Conservation (phyloP, 768 basidiomycete species). For the Rubroboletus pulcherrimus region DNA sequence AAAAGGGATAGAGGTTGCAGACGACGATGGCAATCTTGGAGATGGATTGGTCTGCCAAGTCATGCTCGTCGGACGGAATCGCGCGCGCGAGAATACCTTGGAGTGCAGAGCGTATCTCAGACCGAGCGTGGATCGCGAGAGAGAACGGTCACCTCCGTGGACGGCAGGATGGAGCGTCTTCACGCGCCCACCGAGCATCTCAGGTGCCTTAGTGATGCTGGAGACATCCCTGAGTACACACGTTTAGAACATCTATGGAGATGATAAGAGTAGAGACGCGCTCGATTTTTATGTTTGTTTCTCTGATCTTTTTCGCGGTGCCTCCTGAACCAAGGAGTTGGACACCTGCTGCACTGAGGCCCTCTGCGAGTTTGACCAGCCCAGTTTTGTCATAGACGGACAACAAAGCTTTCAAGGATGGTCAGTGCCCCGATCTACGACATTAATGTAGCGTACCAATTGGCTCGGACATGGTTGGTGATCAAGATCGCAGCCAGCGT, state of each 20-base stretch:
- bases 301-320: conserved; percentile 96
- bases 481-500: conserved; percentile 5
- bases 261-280: conserved; percentile 39
- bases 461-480: conserved; percentile 24
- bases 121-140: background rate
- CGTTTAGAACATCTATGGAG: conserved; percentile 6
- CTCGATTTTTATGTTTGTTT: conserved; percentile 89
- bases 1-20: conserved; percentile 98
- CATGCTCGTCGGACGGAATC: conserved; percentile 85
- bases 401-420: conserved; percentile 60
- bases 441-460: conserved; percentile 20
- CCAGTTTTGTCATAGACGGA: conserved; percentile 96
- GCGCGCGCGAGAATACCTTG: conserved; percentile 91
- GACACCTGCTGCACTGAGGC: conserved; percentile 78
- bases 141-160: conserved; percentile 71
- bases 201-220: conserved; percentile 94
- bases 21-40: conserved; percentile 95
- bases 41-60: conserved; percentile 80
- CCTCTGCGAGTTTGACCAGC: conserved; percentile 83
- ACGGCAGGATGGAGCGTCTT: conserved; percentile 98
- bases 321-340: conserved; percentile 93
- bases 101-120: conserved; percentile 1
- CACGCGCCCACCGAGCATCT: conserved; percentile 97
- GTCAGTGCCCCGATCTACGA: background rate
- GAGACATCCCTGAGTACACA: conserved; percentile 77